Conservation (phyloP, 129 eudicot genomes). For the Flaveria bidentis region DNA sequence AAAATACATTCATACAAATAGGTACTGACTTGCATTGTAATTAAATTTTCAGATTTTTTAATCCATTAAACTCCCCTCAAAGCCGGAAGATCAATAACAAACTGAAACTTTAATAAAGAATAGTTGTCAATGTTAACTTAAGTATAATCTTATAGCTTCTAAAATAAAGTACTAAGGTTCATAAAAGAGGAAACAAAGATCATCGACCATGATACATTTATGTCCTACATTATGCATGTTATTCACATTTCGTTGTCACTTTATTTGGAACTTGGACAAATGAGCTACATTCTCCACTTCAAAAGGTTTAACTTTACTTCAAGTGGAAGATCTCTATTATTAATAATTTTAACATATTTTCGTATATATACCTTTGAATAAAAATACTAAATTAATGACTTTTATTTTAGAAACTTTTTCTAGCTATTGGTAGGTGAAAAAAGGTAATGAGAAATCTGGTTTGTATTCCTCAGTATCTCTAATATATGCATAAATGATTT, state of each 20-base stretch:
- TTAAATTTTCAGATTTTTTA: too few relatives aligned
- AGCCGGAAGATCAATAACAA: too few relatives aligned
- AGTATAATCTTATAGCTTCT: too few relatives aligned
- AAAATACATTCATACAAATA: too few relatives aligned
- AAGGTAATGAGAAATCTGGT: too few relatives aligned
- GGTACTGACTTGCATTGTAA: too few relatives aligned
- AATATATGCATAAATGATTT: too few relatives aligned
- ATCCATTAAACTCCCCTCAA: too few relatives aligned
- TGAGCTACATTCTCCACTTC: constrained; percentile 39
- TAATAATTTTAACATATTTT: neutral
- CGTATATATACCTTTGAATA: neutral
- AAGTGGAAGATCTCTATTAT: constrained; percentile 13
- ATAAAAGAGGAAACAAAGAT: constrained; percentile 16
- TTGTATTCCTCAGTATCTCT: too few relatives aligned
- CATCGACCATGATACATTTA: constrained; percentile 17
- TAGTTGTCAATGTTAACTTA: too few relatives aligned
- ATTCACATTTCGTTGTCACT: constrained; percentile 33
- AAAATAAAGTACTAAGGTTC: neutral
- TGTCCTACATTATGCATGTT: constrained; percentile 24
- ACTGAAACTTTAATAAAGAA: too few relatives aligned
- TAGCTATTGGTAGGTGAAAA: neutral
- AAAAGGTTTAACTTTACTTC: constrained; percentile 30
- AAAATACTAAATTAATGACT: neutral
- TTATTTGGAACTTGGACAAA: constrained; percentile 27
- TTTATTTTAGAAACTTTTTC: neutral